Percentiles rank a stretch among this genome's conserved stretches.
Evolutionary conservation across 2,329 filamentous ascomycete species (phyloP).

Genomic region (Camillea tinctor): DNA sequence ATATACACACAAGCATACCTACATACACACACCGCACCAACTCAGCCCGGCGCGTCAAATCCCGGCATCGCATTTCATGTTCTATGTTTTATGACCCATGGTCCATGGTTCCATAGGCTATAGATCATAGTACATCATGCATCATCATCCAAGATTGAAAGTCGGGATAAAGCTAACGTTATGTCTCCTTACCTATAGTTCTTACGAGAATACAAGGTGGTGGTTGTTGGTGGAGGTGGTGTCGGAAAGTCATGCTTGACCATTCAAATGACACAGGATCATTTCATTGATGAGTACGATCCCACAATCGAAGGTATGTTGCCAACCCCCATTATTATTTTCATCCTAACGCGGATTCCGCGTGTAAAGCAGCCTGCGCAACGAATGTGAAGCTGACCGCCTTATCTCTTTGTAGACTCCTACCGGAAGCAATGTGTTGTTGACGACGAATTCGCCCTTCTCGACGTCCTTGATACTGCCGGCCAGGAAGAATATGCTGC

Average conservation of each 20-base stretch:
- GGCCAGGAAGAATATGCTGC: constrained; percentile 99
- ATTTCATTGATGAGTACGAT: constrained; percentile 99
- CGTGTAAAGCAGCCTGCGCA: background rate
- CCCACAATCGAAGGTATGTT: constrained; percentile 93
- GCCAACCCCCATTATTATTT: background rate
- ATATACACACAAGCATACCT: no score
- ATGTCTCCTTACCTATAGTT: constrained; percentile 54
- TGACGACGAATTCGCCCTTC: constrained; percentile 94
- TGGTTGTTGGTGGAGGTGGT: constrained; percentile 96
- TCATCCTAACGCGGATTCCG: background rate
- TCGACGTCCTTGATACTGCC: constrained; percentile 97
- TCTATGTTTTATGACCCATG: no score
- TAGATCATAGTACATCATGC: no score
- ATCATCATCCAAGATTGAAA: no score
- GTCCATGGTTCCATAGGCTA: no score
- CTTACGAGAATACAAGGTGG: constrained; percentile 89
- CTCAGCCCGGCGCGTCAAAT: constrained; percentile 2
- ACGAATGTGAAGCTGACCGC: constrained; percentile 19
- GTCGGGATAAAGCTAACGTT: constrained; percentile 14
- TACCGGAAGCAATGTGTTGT: constrained; percentile 99
- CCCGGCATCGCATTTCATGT: background rate
- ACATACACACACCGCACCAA: constrained; percentile 6
- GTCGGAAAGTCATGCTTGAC: constrained; percentile 99
- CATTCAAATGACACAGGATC: constrained; percentile 91
- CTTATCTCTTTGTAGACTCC: constrained; percentile 63